Base-by-base conservation (phyloP, 805 yeast genomes). In the Candida arabinofermentans region DNA sequence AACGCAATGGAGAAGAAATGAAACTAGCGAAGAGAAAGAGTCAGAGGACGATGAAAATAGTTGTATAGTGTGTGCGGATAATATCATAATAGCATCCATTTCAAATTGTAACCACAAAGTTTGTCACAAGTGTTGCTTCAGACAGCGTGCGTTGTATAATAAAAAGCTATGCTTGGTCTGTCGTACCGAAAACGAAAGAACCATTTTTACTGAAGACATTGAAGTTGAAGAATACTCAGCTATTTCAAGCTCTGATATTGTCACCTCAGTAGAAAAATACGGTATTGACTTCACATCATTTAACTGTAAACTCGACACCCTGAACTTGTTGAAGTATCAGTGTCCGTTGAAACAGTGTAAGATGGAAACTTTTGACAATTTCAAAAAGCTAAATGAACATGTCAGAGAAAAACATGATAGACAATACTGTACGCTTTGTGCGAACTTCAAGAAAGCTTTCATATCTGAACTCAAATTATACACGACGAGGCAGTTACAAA, bases 31-130 rank as follows among this genome's bases (percentile, higher is more conserved):
- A 8, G 9, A n/a, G 5, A 39, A 29, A 13, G 36, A 41, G 12
- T 38, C 31, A 5, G 34, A 34, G 4, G 48, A 42, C 19, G 49
- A 42, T 16, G 12, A 18, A 8, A 73, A 73, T 10, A 56, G 64
- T 24, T 90, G 97, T 71, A 65, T 89, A 18, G 86, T 93, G 43
- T 93, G 99, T 67, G 93, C 97, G 0, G 83, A 86, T 35, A 67
- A 67, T 24, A 70, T 88, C 22, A 50, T 53, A n/a, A 75, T 71
- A 51, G 79, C 81, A 2, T 87, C 95, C 0, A 55, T 85, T 8
- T 75, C 93, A 2, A 86, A 88, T 0, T 93, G 99, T 63, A 80
- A 82, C 53, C 98, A 93, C 59, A 74, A 70, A 26, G 79, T 89
- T 0, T 93, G 99, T 62, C 86, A 88, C 57, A 65, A 61, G 34